A percentile compares a stretch with the other conserved stretches of the same genome.
Conservation (phyloP, 2,329 filamentous ascomycete species). For the Fusarium pseudocircinatum region DNA sequence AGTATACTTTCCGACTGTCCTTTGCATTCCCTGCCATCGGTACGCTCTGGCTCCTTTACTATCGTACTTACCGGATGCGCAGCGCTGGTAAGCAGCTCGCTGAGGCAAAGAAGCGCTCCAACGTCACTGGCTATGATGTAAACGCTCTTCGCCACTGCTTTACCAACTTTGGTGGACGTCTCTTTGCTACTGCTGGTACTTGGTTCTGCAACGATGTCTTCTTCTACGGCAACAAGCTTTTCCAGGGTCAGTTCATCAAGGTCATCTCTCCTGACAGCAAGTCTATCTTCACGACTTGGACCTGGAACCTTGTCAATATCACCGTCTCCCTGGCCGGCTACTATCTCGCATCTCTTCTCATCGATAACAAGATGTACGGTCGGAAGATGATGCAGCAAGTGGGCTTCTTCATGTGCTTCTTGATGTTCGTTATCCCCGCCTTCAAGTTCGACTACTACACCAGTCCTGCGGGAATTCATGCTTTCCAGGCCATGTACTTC, state of each 20-base stretch:
- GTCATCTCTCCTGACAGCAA: constrained; percentile 76
- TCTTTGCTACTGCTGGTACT: constrained; percentile 84
- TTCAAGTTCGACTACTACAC: constrained; percentile 91
- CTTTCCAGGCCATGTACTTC: constrained; percentile 99
- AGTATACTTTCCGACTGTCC: constrained; percentile 91
- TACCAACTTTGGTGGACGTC: constrained; percentile 83
- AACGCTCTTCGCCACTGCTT: constrained; percentile 82
- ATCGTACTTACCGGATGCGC: constrained; percentile 94
- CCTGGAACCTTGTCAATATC: constrained; percentile 93
- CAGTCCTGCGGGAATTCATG: constrained; percentile 73
- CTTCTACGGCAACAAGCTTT: constrained; percentile 99
- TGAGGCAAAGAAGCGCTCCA: constrained; percentile 83
- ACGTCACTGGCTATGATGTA: constrained; percentile 93
- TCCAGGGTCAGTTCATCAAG: constrained; percentile 89
- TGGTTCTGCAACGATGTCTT: constrained; percentile 99
- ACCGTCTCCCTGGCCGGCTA: constrained; percentile 87
- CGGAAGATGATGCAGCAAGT: constrained; percentile 96
- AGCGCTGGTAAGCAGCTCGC: constrained; percentile 84
- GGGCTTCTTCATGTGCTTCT: constrained; percentile 91
- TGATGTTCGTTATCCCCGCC: constrained; percentile 91
- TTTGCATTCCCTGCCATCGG: constrained; percentile 92
- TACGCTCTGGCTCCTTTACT: constrained; percentile 95
- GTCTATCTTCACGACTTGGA: constrained; percentile 86
- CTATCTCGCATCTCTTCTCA: constrained; percentile 87
- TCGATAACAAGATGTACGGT: constrained; percentile 96